Evolutionary conservation across 495 filamentous ascomycete genomes (phyloP).

Genomic region (Hyaloscypha hepaticicola): DNA sequence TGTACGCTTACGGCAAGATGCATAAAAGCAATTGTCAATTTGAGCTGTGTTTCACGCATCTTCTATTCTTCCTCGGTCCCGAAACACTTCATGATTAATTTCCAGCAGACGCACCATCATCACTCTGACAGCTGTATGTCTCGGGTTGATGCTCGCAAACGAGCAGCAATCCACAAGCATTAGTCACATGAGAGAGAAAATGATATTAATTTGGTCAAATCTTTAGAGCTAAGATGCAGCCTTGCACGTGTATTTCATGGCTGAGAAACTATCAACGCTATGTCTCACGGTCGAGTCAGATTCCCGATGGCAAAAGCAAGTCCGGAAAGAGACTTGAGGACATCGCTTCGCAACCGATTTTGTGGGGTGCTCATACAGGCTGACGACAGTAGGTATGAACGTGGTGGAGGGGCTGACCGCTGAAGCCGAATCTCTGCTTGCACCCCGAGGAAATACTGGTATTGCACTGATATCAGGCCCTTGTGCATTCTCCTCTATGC

Average conservation of each 20-base stretch:
- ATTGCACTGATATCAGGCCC: not conserved
- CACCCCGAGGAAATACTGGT: not conserved
- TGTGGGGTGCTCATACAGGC: too few relatives aligned
- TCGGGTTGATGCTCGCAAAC: conserved; percentile 1
- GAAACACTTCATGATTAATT: not conserved
- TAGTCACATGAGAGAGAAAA: not conserved
- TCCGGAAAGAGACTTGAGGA: not conserved
- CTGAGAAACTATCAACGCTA: not conserved
- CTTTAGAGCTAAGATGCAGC: not conserved
- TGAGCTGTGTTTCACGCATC: too few relatives aligned
- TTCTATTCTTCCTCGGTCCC: not conserved
- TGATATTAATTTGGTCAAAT: not conserved
- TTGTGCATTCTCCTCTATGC: not conserved
- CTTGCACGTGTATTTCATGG: not conserved
- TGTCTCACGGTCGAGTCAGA: not conserved
- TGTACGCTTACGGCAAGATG: not conserved
- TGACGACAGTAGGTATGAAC: too few relatives aligned
- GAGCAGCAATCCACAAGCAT: not conserved
- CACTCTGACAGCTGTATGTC: conserved; percentile 10
- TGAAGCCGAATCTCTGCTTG: not conserved
- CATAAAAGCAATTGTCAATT: not conserved
- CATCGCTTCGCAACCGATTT: not conserved
- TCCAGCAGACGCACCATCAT: not conserved
- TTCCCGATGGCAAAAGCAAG: not conserved
- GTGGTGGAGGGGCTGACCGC: not conserved